Evolutionary conservation across 257 asterid species (phyloP).

Genomic region (Solanum ossicruentum): DNA sequence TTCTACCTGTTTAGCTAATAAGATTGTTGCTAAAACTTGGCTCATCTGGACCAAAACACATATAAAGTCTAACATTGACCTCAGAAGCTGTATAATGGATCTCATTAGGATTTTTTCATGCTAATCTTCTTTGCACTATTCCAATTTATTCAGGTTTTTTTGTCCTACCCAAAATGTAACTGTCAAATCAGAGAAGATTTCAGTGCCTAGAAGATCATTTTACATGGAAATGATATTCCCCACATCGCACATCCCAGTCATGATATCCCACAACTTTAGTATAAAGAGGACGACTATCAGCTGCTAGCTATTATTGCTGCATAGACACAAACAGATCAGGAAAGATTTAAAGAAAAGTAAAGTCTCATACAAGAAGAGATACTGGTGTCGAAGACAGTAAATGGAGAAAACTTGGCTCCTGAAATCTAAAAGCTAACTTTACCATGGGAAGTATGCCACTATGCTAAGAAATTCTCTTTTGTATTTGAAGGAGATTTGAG

Average conservation of each 20-base stretch:
- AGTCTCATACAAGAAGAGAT: background rate
- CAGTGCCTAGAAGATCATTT: background rate
- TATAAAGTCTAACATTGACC: background rate
- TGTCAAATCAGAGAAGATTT: background rate
- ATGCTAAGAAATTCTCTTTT: background rate
- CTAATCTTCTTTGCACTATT: background rate
- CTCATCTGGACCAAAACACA: background rate
- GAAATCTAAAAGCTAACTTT: background rate
- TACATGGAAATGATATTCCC: background rate
- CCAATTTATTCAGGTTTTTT: background rate
- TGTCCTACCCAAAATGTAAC: background rate
- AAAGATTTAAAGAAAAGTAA: background rate
- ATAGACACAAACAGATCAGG: background rate
- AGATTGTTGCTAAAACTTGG: background rate
- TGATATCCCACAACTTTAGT: background rate
- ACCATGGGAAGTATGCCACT: background rate
- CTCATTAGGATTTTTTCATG: background rate
- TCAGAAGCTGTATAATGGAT: background rate
- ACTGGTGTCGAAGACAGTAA: background rate
- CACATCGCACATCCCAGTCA: background rate
- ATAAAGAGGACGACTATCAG: background rate
- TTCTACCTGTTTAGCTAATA: background rate
- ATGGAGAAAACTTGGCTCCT: background rate
- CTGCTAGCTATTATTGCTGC: background rate
- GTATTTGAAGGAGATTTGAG: background rate